Percentiles rank a stretch among this genome's conserved stretches.
These are phyloP conservation scores for Starmerella vaccinii DNA, from an alignment of 805 yeast genomes.

Conservation along the genomic window DNA sequence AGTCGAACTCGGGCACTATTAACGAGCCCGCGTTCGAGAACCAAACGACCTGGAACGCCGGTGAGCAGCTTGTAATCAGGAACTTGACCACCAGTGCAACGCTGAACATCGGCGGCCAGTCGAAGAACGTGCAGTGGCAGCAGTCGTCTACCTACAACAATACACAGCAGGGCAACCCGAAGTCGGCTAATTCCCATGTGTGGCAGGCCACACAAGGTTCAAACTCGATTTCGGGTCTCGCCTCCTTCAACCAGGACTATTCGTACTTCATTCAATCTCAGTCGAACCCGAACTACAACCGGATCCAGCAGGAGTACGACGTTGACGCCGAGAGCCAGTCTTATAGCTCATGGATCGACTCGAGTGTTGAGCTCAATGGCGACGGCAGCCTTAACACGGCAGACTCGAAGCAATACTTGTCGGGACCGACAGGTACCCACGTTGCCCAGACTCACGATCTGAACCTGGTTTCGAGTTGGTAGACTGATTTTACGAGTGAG, in stretches of 20 bases:
- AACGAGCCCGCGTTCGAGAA: conserved; percentile 5
- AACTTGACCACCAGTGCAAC: conserved; percentile 16
- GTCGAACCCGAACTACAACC: conserved; percentile 7
- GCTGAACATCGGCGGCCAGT: conserved; percentile 19
- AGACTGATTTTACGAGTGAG: not conserved
- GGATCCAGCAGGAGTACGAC: conserved; percentile 20
- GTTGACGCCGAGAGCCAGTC: conserved; percentile 1
- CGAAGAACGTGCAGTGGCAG: conserved; percentile 17
- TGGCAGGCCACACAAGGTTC: conserved; percentile 18
- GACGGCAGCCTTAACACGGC: conserved; percentile 10
- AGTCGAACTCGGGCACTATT: conserved; percentile 17
- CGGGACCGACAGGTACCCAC: conserved; percentile 17
- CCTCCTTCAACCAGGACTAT: conserved; percentile 6
- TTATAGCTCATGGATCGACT: conserved; percentile 21
- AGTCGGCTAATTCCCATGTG: conserved; percentile 6
- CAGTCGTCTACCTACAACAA: conserved; percentile 19
- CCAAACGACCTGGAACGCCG: not conserved
- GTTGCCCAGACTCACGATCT: conserved; percentile 17
- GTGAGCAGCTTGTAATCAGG: conserved; percentile 4
- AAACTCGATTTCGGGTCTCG: conserved; percentile 15
- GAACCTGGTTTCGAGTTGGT: conserved; percentile 12
- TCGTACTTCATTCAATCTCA: conserved; percentile 17
- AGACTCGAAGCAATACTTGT: conserved; percentile 14
- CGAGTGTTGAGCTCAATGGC: conserved; percentile 10
- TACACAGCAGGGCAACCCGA: conserved; percentile 2